phyloP scores from a whole-genome alignment of 768 basidiomycete species.

The Phaeolepiota aurea region DNA sequence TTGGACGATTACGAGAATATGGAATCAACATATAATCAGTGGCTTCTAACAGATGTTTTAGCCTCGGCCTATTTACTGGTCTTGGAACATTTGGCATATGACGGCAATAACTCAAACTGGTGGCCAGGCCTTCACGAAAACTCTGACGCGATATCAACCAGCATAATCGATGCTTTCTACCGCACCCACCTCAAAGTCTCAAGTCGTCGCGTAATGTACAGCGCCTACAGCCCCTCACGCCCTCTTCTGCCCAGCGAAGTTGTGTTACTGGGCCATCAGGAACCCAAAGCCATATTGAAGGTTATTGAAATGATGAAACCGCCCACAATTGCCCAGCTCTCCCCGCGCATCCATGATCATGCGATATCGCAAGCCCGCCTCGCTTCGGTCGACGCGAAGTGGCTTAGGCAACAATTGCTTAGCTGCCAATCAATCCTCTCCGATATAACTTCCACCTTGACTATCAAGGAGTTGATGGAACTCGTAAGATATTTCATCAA shows the following conservation, averaged over 20 bases:
- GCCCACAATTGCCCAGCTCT: not conserved
- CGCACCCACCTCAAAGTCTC: constrained; percentile 13
- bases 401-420: not conserved
- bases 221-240: constrained; percentile 13
- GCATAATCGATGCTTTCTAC: constrained; percentile 21
- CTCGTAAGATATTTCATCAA: not conserved
- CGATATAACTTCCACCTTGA: not conserved
- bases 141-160: constrained; percentile 10
- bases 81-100: constrained; percentile 17
- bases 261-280: constrained; percentile 2
- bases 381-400: not conserved
- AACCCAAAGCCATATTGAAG: not conserved
- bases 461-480: not conserved
- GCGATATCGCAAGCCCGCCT: not conserved
- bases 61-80: constrained; percentile 30
- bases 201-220: constrained; percentile 16
- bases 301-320: not conserved
- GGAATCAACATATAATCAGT: constrained; percentile 32
- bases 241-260: constrained; percentile 16
- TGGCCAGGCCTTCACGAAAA: constrained; percentile 25
- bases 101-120: constrained; percentile 16
- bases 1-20: constrained; percentile 24
- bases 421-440: too few relatives aligned
- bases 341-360: not conserved
- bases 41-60: constrained; percentile 27